Evolutionary conservation across 2,329 filamentous ascomycete species (phyloP), one percentile per base, ranked within the genome.

Genomic region (Escovopsis sp.): DNA sequence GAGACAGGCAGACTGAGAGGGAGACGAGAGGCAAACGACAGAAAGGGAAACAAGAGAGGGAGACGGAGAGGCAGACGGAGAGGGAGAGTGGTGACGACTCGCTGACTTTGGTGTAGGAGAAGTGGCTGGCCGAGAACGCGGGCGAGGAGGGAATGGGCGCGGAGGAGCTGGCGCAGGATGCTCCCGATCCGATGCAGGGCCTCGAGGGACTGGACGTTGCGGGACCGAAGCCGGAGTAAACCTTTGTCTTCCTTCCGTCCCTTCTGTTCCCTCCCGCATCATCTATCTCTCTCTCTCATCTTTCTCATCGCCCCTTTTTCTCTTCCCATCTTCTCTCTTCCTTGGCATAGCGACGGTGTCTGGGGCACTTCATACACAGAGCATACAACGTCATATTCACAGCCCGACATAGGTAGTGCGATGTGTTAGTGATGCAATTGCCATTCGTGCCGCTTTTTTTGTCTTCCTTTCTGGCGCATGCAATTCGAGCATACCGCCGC

Each of bases 121-220:
- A 82, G 28, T 98, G 90, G 75, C 62, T 96, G 50, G 82, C 86
- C 30, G 81, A 92, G 53, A 73, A 94, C 63, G 84, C 84, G 31
- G 82, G 74, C 42, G 83, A 90, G 43, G 85, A 90, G 54, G 83
- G 90, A 50, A 71, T 34, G 16, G 46, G 45, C 31, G 42, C 36
- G 31, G 42, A 42, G 27, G 21, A 42, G 26, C 35, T 49, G 34
- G 70, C 70, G 45, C 63, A 67, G 39, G 66, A 60, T 31, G 68
- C 71, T 1, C 72, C 79, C 47, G 86, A 96, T 60, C 85, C 88
- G 4, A 98, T 98, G 90, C 85, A 94, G 60, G 88, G 87, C 25
- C 63, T 98, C 6, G 87, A 96, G 56, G 84, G 82, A 13, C 65
- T 96, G 36, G 92, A 96, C 58, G 83, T 96, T 48, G 92, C 88